A percentile compares a stretch with the other conserved stretches of the same genome.
These are phyloP conservation scores for Coelastrella sp. DNA, from an alignment of 139 green algal species.

Conservation along the genomic window DNA sequence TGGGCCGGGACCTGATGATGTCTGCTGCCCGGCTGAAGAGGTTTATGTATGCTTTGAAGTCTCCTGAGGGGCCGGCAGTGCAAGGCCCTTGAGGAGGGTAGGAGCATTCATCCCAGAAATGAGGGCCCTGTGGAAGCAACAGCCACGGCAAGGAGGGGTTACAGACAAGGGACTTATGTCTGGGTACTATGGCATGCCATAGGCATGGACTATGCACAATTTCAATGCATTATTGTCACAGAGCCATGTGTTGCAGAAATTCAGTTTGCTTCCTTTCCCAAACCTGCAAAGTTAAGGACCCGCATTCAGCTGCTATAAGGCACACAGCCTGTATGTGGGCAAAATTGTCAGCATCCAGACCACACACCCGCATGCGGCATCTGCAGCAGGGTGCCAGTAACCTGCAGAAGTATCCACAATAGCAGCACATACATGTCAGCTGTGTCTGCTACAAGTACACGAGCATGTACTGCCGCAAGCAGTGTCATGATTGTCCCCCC, in stretches of 20 bases:
- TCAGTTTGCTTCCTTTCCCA: too few species aligned
- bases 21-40: conserved; percentile 54
- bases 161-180: not conserved
- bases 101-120: conserved; percentile 75
- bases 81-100: conserved; percentile 59
- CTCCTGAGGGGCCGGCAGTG: conserved; percentile 61
- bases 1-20: not conserved
- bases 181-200: too few species aligned
- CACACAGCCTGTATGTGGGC: too few species aligned
- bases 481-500: not conserved
- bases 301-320: too few species aligned
- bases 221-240: too few species aligned
- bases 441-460: not conserved
- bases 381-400: too few species aligned
- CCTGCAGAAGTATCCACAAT: too few species aligned
- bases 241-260: not conserved
- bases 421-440: too few species aligned
- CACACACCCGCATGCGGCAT: too few species aligned
- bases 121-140: conserved; percentile 54
- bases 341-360: too few species aligned
- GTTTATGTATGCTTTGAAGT: conserved; percentile 68
- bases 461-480: not conserved
- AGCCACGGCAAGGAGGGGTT: not conserved
- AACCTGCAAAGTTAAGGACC: too few species aligned
- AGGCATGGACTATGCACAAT: too few species aligned